A percentile compares a stretch with the other conserved stretches of the same genome.
These are phyloP conservation scores for Penicillium sp. DNA, from an alignment of 2,329 filamentous ascomycete genomes.

Conservation along the genomic window DNA sequence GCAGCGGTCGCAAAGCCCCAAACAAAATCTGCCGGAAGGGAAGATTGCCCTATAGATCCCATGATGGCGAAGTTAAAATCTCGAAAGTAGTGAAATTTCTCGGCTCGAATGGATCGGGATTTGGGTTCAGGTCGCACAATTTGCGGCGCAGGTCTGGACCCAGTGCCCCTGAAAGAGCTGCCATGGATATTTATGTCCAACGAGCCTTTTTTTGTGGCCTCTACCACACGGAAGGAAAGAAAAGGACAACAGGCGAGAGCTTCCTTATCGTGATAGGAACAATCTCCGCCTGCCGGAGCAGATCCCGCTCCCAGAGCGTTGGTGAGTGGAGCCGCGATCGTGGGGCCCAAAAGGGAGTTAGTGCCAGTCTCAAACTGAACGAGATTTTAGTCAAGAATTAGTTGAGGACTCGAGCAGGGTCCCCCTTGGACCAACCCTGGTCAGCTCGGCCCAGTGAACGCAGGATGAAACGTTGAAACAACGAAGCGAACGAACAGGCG, in stretches of 20 bases:
- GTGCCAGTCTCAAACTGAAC: not conserved
- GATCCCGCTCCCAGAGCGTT: conserved; percentile 30
- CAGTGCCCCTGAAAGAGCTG: conserved; percentile 1
- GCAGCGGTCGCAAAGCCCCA: conserved; percentile 84
- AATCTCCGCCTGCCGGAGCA: conserved; percentile 34
- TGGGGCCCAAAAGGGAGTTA: conserved; percentile 16
- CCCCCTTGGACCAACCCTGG: not conserved
- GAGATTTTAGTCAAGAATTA: not conserved
- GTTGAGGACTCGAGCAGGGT: not conserved
- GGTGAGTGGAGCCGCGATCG: conserved; percentile 21
- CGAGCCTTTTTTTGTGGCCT: conserved; percentile 2
- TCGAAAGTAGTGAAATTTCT: not conserved
- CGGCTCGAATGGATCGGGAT: not conserved
- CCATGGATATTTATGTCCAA: conserved; percentile 22
- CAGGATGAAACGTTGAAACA: not conserved
- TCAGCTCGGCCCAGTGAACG: not conserved
- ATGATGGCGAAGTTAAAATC: conserved; percentile 25
- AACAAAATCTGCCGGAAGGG: conserved; percentile 70
- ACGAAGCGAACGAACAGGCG: not conserved
- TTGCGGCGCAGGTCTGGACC: conserved; percentile 8
- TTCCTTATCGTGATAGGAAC: conserved; percentile 36
- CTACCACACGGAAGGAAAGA: conserved; percentile 11
- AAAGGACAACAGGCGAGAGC: conserved; percentile 14
- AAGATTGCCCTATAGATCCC: conserved; percentile 38
- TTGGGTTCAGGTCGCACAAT: not conserved